Evolutionary conservation across 1,284 basidiomycete genomes (phyloP).

Genomic region (Coniferiporia sulphurascens): DNA sequence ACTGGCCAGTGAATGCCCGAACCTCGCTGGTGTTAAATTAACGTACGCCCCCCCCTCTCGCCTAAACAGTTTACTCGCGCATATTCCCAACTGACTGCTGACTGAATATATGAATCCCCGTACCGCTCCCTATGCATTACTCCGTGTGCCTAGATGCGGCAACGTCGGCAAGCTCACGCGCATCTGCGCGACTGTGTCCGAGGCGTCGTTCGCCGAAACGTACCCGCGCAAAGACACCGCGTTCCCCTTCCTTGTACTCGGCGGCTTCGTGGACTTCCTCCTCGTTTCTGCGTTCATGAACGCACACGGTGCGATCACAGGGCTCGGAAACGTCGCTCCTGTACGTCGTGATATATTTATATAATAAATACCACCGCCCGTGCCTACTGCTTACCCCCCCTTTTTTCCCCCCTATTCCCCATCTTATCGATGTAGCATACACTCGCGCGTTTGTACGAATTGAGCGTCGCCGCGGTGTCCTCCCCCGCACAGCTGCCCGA

Average conservation of each 20-base stretch:
- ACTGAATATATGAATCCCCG: neutral
- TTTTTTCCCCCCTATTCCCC: neutral
- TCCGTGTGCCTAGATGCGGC: slow-evolving; percentile 55
- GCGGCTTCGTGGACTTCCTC: slow-evolving; percentile 54
- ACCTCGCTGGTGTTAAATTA: slow-evolving; percentile 80
- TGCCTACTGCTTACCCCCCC: slow-evolving; percentile 10
- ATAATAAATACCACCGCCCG: no score
- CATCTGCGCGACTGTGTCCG: slow-evolving; percentile 65
- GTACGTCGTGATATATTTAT: slow-evolving; percentile 21
- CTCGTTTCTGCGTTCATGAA: slow-evolving; percentile 41
- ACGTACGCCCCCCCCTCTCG: slow-evolving; percentile 49
- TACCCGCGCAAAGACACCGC: slow-evolving; percentile 63
- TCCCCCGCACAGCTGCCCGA: slow-evolving; percentile 58
- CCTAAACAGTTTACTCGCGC: neutral
- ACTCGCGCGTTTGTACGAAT: slow-evolving; percentile 56
- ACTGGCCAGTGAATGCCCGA: slow-evolving; percentile 67
- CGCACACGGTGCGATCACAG: slow-evolving; percentile 54
- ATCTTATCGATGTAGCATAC: slow-evolving; percentile 39
- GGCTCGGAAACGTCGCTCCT: slow-evolving; percentile 49
- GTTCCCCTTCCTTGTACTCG: slow-evolving; percentile 60
- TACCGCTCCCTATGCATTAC: neutral
- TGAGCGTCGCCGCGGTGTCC: slow-evolving; percentile 49
- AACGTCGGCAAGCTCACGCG: slow-evolving; percentile 88
- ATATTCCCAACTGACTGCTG: slow-evolving; percentile 1
- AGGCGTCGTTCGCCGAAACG: slow-evolving; percentile 47